Percentiles rank a stretch among this genome's conserved stretches.
Conservation (phyloP, 192 early-diverging fungal genomes). For the Podila epicladia region DNA sequence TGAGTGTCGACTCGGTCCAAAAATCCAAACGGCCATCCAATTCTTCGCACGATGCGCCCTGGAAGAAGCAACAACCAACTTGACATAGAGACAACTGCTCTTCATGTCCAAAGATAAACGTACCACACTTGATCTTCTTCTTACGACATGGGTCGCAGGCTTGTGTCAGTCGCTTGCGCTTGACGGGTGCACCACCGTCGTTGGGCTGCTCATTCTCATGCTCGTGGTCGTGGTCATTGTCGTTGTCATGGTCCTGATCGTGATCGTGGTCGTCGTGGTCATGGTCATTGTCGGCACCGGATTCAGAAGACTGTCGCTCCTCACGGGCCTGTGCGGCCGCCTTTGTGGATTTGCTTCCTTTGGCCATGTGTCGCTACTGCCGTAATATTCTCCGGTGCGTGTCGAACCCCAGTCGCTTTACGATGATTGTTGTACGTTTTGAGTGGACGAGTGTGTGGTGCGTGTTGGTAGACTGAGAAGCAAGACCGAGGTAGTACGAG, state of each 20-base stretch:
- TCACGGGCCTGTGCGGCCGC: neutral
- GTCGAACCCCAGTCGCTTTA: neutral
- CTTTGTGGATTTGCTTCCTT: conserved; percentile 9
- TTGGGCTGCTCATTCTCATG: neutral
- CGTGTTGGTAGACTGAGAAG: too few species aligned
- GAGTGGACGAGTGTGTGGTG: too few species aligned
- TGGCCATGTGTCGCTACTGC: conserved; percentile 14
- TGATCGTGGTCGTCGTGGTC: conserved; percentile 19
- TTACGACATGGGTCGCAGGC: conserved; percentile 79
- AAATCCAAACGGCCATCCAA: too few species aligned
- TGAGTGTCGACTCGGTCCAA: neutral
- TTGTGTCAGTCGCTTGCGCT: conserved; percentile 73
- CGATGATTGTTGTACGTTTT: neutral
- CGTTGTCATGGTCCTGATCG: conserved; percentile 17
- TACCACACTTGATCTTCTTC: conserved; percentile 72
- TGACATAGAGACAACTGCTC: too few species aligned
- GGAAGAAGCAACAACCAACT: too few species aligned
- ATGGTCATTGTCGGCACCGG: conserved; percentile 36
- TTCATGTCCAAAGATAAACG: neutral
- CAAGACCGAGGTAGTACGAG: too few species aligned
- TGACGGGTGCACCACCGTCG: conserved; percentile 35
- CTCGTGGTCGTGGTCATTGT: conserved; percentile 18
- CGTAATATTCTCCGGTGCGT: neutral
- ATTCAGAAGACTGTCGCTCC: conserved; percentile 26
- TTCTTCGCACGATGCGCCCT: too few species aligned